Base-by-base conservation (phyloP, 805 yeast genomes). In the Starmerella sirachaensis region DNA sequence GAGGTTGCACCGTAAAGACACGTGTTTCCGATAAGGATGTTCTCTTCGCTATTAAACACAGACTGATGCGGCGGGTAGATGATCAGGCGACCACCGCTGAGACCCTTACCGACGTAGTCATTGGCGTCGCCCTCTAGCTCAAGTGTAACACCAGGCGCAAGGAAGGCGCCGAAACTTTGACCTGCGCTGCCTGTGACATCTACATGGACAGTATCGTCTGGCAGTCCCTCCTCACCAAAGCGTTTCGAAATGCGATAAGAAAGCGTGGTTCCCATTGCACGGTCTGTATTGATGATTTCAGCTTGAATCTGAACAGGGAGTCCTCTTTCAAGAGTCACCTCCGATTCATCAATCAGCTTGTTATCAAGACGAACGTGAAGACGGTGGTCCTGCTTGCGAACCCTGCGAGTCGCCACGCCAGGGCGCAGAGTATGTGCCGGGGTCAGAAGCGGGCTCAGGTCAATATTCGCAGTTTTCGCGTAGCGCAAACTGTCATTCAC, bases 1-100 rank as follows among this genome's bases (percentile, higher is more conserved):
- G 91, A 74, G 12, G 97, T 91, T 20, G 98, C 97, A 63, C 98
- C 98, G 57, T 88, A 88, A 65, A 88, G 74, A 62, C 96, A 91
- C 29, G 96, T 88, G 69, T 88, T 88, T 64, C 98, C 98, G 45
- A 88, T 80, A 58, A 88, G 78, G 49, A 86, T 88, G 64, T 88
- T 93, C 61, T 88, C 97, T 62, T 85, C 94, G 36, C 95, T 88
- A 62, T 82, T 83, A 70, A 86, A 86, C 20, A 65, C 66, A 18
- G 94, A 75, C 49, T 68, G 75, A 55, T 72, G 72, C 51, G 95
- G 95, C 42, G 98, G 98, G 63, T 78, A 88, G 45, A 91, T 83
- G 54, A 86, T 74, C 43, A 88, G 57, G 54, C 94, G 74, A 60
- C 98, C 98, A 54, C 98, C 98, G 45, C 94, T 81, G 42, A 88